A percentile compares a stretch with the other conserved stretches of the same genome.
Conservation (phyloP, 352 stramenopile genomes). For the Pythium brachiatum region DNA sequence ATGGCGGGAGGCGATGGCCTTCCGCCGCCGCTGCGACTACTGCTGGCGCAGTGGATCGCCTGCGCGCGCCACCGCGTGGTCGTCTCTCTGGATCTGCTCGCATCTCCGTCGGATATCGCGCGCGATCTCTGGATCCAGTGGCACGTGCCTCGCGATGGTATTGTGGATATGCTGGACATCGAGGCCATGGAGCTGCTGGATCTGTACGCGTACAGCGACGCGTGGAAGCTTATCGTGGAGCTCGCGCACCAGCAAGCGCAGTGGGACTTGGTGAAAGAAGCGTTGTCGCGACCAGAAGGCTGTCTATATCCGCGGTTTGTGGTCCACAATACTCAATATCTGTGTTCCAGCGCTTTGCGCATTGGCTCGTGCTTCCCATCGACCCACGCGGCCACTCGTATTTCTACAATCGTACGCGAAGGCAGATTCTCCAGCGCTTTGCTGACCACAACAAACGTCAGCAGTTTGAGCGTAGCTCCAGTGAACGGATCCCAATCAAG, state of each 20-base stretch:
- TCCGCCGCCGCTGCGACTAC: too few species aligned
- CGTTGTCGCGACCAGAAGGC: not conserved
- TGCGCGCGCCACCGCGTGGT: not conserved
- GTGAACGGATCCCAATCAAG: not conserved
- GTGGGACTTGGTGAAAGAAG: not conserved
- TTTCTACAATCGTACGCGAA: not conserved
- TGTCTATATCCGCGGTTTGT: not conserved
- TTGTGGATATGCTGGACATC: not conserved
- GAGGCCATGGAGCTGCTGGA: not conserved
- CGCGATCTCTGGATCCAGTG: not conserved
- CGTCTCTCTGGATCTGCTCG: not conserved
- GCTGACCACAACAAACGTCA: too few species aligned
- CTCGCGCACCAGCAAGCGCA: not conserved
- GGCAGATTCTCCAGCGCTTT: too few species aligned
- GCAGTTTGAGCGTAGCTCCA: not conserved
- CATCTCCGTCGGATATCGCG: not conserved
- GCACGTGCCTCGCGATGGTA: not conserved
- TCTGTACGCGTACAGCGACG: not conserved
- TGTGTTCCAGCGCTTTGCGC: not conserved
- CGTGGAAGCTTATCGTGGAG: not conserved
- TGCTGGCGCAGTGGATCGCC: not conserved
- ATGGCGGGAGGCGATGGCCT: too few species aligned
- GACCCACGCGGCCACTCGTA: not conserved
- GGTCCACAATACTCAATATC: not conserved
- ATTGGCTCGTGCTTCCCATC: not conserved